phyloP scores from a whole-genome alignment of 495 filamentous ascomycete species.

The Penicillium waksmanii region DNA sequence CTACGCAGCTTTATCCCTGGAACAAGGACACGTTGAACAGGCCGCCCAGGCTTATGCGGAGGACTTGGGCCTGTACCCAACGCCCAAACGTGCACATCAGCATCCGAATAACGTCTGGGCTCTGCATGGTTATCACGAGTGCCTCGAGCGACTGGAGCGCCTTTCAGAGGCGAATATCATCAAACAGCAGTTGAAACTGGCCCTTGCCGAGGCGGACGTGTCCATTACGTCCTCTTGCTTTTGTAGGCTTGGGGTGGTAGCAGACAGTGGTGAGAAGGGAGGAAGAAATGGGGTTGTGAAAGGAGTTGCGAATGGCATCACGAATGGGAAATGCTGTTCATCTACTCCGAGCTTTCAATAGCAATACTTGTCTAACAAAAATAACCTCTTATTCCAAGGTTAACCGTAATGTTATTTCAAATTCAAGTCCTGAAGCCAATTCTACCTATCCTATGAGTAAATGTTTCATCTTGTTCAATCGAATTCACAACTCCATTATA shows the following conservation, averaged over 20 bases:
- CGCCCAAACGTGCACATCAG: slow-evolving; percentile 55
- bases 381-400: no score
- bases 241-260: slow-evolving; percentile 43
- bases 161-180: slow-evolving; percentile 52
- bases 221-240: slow-evolving; percentile 60
- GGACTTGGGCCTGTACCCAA: slow-evolving; percentile 60
- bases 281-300: neutral
- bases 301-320: neutral
- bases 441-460: no score
- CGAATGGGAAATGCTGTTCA: neutral
- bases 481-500: neutral
- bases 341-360: neutral
- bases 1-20: slow-evolving; percentile 61
- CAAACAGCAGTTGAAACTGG: slow-evolving; percentile 51
- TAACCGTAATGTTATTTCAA: no score
- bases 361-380: neutral
- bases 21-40: slow-evolving; percentile 58
- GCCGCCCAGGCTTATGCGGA: slow-evolving; percentile 57
- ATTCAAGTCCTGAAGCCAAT: no score
- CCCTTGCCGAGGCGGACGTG: slow-evolving; percentile 60
- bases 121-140: slow-evolving; percentile 66
- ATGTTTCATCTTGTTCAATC: no score
- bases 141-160: slow-evolving; percentile 51
- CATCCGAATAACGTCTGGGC: slow-evolving; percentile 71
- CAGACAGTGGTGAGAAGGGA: neutral